phyloP scores from a whole-genome alignment of 2,329 filamentous ascomycete species.

The Alternaria triticimaculans region DNA sequence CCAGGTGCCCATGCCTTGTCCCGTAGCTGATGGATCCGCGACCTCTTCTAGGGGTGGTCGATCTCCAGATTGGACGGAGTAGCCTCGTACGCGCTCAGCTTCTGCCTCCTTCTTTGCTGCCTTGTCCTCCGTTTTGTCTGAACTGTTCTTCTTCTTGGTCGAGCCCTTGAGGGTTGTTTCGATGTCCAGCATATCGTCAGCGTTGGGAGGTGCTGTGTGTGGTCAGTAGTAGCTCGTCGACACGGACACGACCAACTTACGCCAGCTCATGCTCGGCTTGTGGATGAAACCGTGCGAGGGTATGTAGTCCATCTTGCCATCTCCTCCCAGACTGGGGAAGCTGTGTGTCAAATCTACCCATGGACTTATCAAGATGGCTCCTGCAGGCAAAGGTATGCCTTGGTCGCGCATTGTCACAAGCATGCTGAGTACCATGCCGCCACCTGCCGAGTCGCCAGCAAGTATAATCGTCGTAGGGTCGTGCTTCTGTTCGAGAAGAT shows the following conservation, averaged over 20 bases:
- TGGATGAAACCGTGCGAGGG: conserved; percentile 88
- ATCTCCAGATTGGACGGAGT: conserved; percentile 35
- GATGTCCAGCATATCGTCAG: conserved; percentile 70
- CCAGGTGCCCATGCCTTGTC: conserved; percentile 22
- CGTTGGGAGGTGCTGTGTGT: conserved; percentile 71
- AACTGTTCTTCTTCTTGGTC: conserved; percentile 10
- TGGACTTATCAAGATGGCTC: conserved; percentile 87
- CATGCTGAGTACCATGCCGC: conserved; percentile 83
- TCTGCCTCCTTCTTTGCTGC: conserved; percentile 45
- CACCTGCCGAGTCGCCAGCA: conserved; percentile 92
- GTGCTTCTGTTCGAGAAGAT: conserved; percentile 73
- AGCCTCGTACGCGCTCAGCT: conserved; percentile 45
- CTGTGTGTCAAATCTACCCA: conserved; percentile 97
- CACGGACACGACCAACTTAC: conserved; percentile 20
- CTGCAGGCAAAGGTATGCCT: conserved; percentile 82
- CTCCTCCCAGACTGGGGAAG: conserved; percentile 83
- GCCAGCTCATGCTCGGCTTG: conserved; percentile 89
- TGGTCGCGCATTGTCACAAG: conserved; percentile 83
- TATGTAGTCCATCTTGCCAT: conserved; percentile 83
- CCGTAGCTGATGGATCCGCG: conserved; percentile 9
- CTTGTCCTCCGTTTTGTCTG: conserved; percentile 30
- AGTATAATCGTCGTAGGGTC: conserved; percentile 83
- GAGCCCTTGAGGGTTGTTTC: conserved; percentile 33
- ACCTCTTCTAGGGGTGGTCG: conserved; percentile 20
- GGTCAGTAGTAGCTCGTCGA: conserved; percentile 4